phyloP scores from a whole-genome alignment of 148 eudicot species.

The Spergularia bocconei region DNA sequence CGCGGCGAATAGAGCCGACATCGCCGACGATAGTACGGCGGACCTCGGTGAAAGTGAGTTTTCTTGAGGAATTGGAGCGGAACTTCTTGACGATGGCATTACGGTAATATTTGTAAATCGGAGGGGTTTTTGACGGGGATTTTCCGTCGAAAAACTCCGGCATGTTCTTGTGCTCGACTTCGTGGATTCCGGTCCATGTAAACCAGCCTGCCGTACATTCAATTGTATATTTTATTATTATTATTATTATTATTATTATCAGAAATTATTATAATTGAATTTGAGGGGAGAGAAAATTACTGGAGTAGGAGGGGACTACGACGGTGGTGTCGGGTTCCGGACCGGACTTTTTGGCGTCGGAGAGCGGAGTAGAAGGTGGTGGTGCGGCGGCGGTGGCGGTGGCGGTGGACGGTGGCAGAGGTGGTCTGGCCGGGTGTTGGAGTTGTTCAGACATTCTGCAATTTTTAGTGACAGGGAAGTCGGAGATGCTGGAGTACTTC shows the following conservation, averaged over 20 bases:
- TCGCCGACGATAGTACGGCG: conserved; percentile 75
- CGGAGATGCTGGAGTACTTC: too few relatives aligned
- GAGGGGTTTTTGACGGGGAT: conserved; percentile 70
- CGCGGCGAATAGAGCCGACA: conserved; percentile 73
- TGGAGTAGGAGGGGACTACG: conserved; percentile 70
- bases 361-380: conserved; percentile 10
- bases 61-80: conserved; percentile 52
- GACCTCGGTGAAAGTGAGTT: conserved; percentile 76
- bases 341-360: conserved; percentile 22
- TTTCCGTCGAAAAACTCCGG: conserved; percentile 84
- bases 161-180: conserved; percentile 60
- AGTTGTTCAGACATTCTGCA: conserved; percentile 8
- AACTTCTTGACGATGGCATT: conserved; percentile 58
- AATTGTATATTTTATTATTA: neutral
- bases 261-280: neutral
- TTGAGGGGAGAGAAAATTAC: conserved; percentile 33
- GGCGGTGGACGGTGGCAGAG: neutral
- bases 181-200: conserved; percentile 62
- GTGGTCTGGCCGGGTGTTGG: conserved; percentile 2
- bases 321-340: conserved; percentile 39
- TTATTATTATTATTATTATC: neutral
- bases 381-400: conserved; percentile 6
- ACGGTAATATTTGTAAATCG: conserved; percentile 71
- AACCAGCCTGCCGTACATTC: conserved; percentile 61
- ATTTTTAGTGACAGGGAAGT: too few relatives aligned